Base-by-base conservation (phyloP, 2,329 filamentous ascomycete genomes). In the Diaporthe vexans region DNA sequence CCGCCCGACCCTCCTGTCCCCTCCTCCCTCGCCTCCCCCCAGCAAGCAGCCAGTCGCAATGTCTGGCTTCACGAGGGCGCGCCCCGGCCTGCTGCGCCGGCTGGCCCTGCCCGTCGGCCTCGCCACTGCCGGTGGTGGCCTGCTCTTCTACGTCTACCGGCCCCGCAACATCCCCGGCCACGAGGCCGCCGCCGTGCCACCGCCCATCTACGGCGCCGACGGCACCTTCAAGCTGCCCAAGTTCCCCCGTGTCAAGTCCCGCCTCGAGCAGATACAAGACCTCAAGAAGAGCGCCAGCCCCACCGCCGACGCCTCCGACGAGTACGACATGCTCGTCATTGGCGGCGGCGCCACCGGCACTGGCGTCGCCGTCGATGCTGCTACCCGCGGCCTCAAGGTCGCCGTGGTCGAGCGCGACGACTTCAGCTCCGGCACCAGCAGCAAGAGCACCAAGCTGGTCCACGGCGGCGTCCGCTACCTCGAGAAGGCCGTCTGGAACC, bases 401-500 rank as follows among this genome's bases (percentile, higher is more conserved):
- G 94, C 94, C 17, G 85, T 95, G 68, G 93, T 97, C 21, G 94
- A 97, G 85, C 89, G 94, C 76, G 94, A 96, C 82, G 94, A 97
- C 83, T 97, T 96, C 82, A 92, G 92, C 78, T 89, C 92, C 76
- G 94, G 94, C 40, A 96, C 94, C 54, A 95, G 93, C 85, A 94
- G 93, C 83, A 96, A 96, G 86, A 95, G 93, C 85, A 97, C 94
- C 65, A 97, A 97, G 84, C 88, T 97, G 71, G 94, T 97, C 24
- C 94, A 97, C 83, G 94, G 94, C 78, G 94, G 94, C 80, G 94
- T 97, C 75, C 90, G 94, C 77, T 97, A 96, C 81, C 87, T 97
- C 74, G 94, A 97, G 83, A 97, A 97, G 86, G 94, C 94, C 72
- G 91, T 97, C 67, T 95, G 92, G 92, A 94, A 95, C 82, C 86